These are phyloP conservation scores for Glutinoglossum americanum DNA, from an alignment of 495 filamentous ascomycete genomes.

Conservation along the genomic window DNA sequence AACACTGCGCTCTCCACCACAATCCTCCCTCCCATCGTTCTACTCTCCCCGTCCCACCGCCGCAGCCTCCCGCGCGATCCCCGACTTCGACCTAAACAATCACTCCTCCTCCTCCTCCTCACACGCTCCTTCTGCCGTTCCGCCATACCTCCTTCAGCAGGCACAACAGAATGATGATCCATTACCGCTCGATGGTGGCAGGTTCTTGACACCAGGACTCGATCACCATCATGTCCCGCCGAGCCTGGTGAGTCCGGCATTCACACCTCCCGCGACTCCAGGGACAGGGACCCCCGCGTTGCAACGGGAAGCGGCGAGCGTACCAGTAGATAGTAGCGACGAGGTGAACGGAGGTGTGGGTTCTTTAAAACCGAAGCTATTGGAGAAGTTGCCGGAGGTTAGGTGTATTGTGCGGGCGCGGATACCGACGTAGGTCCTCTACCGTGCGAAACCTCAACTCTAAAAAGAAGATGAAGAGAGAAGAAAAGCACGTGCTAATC, in stretches of 20 bases:
- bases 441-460: neutral
- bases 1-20: neutral
- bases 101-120: neutral
- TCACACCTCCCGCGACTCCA: conserved; percentile 22
- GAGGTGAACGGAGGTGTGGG: neutral
- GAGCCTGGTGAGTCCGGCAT: conserved; percentile 20
- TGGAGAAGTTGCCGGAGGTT: conserved; percentile 13
- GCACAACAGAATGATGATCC: neutral
- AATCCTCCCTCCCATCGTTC: neutral
- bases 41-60: neutral
- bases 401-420: conserved; percentile 22
- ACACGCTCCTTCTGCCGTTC: neutral
- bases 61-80: neutral
- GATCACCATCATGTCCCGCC: conserved; percentile 6
- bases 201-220: neutral
- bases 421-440: conserved; percentile 17
- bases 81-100: neutral
- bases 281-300: conserved; percentile 11
- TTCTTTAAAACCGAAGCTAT: neutral
- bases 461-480: neutral
- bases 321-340: conserved; percentile 7
- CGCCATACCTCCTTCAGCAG: neutral
- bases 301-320: conserved; percentile 11
- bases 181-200: neutral
- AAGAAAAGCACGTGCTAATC: neutral